phyloP scores from a whole-genome alignment of 345 rosid genomes.

The Gossypium bickii region DNA sequence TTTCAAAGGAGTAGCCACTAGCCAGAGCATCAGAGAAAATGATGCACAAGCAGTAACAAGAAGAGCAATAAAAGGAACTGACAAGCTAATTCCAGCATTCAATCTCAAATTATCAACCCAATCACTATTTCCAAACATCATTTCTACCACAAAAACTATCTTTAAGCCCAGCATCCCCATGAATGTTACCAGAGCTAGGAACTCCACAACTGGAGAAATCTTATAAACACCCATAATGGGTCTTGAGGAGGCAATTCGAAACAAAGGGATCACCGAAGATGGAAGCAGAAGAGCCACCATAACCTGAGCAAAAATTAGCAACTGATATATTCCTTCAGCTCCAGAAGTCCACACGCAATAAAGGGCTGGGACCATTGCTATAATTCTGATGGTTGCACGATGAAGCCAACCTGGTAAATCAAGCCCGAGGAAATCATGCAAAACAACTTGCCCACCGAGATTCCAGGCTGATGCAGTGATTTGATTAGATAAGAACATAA shows the following conservation, averaged over 20 bases:
- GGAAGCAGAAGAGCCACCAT: slow-evolving; percentile 85
- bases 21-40: slow-evolving; percentile 81
- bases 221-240: slow-evolving; percentile 79
- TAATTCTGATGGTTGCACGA: slow-evolving; percentile 70
- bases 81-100: slow-evolving; percentile 48
- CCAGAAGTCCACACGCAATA: slow-evolving; percentile 87
- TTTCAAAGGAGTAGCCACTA: slow-evolving; percentile 79
- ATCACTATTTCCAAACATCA: slow-evolving; percentile 88
- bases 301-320: slow-evolving; percentile 81
- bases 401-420: slow-evolving; percentile 94
- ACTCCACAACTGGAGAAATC: slow-evolving; percentile 69
- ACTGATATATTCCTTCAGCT: slow-evolving; percentile 83
- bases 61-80: slow-evolving; percentile 51
- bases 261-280: slow-evolving; percentile 83
- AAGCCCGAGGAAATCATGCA: slow-evolving; percentile 70
- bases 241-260: slow-evolving; percentile 83
- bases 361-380: slow-evolving; percentile 77
- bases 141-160: slow-evolving; percentile 69
- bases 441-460: slow-evolving; percentile 65
- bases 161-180: slow-evolving; percentile 75
- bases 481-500: slow-evolving; percentile 71
- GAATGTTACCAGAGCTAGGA: slow-evolving; percentile 50
- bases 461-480: slow-evolving; percentile 76
- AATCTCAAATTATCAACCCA: slow-evolving; percentile 86
- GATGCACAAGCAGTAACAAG: slow-evolving; percentile 63